phyloP scores from a whole-genome alignment of 1,139 yeast species.

The Sugiyamaella japonica region DNA sequence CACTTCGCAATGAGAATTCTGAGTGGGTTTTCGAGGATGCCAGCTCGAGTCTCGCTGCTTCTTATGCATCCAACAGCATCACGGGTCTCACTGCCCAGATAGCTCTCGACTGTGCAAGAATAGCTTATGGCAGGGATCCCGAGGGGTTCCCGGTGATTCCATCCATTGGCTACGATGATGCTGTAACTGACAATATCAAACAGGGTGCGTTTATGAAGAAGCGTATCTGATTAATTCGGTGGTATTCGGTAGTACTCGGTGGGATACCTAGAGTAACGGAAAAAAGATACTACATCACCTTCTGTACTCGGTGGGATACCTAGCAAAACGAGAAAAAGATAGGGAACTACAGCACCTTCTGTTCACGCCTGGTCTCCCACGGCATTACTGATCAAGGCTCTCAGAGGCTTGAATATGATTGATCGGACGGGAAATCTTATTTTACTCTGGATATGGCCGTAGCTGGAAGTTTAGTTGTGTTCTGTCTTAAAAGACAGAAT shows the following conservation, averaged over 20 bases:
- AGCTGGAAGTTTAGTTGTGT: no score
- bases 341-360: background rate
- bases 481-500: no score
- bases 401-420: no score
- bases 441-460: background rate
- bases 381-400: no score
- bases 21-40: constrained; percentile 22
- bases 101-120: constrained; percentile 35
- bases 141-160: constrained; percentile 20
- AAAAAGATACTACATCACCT: background rate
- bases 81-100: constrained; percentile 39
- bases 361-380: background rate
- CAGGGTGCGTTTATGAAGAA: constrained; percentile 71
- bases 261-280: no score
- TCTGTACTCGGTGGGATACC: background rate
- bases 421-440: background rate
- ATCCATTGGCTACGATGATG: constrained; percentile 46
- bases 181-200: constrained; percentile 83
- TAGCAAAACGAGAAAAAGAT: no score
- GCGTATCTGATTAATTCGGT: constrained; percentile 46
- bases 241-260: background rate
- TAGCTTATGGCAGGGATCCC: constrained; percentile 22
- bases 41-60: constrained; percentile 13
- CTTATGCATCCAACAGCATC: constrained; percentile 19
- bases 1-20: constrained; percentile 14